These are phyloP conservation scores for Geotrichum carabidarum DNA, from an alignment of 1,139 yeast species.

Conservation along the genomic window DNA sequence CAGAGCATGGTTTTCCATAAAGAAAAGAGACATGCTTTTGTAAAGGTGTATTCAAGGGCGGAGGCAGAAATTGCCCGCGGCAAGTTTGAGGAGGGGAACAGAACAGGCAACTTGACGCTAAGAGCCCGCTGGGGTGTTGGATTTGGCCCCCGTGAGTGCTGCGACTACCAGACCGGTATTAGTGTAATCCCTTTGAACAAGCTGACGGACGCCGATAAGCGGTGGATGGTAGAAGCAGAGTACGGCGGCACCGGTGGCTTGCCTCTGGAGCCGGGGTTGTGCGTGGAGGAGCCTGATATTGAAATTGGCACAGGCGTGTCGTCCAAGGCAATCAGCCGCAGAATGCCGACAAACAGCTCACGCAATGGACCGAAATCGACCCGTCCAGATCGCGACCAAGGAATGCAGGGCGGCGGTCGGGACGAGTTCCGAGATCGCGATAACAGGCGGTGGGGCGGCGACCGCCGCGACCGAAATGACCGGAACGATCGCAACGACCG, in stretches of 20 bases:
- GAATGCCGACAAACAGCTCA: constrained; percentile 52
- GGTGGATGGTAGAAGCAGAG: constrained; percentile 86
- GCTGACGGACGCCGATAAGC: constrained; percentile 86
- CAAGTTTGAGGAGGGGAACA: constrained; percentile 48
- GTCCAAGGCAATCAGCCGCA: constrained; percentile 66
- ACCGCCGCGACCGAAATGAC: constrained; percentile 5
- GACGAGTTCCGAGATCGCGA: constrained; percentile 15
- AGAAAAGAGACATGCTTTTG: constrained; percentile 92
- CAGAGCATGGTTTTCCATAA: constrained; percentile 84
- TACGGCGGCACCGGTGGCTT: constrained; percentile 97
- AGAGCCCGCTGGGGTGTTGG: constrained; percentile 98
- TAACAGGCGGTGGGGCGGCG: constrained; percentile 8
- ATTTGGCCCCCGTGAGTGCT: constrained; percentile 96
- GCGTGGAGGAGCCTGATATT: constrained; percentile 94
- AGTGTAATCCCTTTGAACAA: constrained; percentile 81
- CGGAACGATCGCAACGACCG: constrained; percentile 12
- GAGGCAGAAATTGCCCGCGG: constrained; percentile 76
- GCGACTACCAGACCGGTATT: constrained; percentile 87
- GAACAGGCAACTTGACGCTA: constrained; percentile 51
- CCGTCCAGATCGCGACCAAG: constrained; percentile 18
- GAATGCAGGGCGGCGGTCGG: constrained; percentile 25
- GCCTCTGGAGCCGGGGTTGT: constrained; percentile 75
- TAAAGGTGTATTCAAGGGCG: constrained; percentile 87
- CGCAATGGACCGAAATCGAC: constrained; percentile 82
- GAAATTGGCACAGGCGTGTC: constrained; percentile 93